Evolutionary conservation across 2,329 filamentous ascomycete species (phyloP).

Genomic region (Colletotrichum endophyticum): DNA sequence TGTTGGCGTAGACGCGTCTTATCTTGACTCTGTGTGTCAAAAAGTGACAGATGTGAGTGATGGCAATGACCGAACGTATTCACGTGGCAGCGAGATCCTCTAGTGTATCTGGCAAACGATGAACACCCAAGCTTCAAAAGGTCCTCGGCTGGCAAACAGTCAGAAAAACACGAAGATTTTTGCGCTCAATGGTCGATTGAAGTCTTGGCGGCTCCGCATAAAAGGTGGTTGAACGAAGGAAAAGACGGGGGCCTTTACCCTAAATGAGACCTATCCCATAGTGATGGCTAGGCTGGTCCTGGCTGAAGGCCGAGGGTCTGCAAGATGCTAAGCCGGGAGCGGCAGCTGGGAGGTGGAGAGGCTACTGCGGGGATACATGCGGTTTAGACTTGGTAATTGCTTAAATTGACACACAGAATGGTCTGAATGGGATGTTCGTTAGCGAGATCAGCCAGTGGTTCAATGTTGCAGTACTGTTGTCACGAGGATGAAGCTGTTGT

Average conservation of each 20-base stretch:
- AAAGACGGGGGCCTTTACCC: neutral
- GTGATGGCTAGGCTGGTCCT: neutral
- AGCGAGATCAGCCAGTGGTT: neutral
- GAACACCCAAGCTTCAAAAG: neutral
- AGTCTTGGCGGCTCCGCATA: neutral
- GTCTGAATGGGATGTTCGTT: neutral
- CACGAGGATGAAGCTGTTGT: neutral
- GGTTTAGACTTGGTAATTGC: neutral
- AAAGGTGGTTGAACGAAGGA: neutral
- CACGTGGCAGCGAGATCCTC: neutral
- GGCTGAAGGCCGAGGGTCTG: neutral
- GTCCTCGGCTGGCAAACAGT: neutral
- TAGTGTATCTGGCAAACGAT: neutral
- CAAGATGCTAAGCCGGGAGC: neutral
- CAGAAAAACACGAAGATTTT: neutral
- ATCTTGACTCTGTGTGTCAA: neutral
- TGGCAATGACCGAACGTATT: neutral
- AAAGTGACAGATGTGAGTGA: neutral
- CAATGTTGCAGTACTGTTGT: neutral
- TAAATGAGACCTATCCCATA: neutral
- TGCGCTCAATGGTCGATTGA: neutral
- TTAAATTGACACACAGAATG: neutral
- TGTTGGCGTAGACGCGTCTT: neutral
- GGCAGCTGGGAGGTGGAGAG: neutral
- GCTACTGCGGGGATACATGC: neutral